Base-by-base conservation (phyloP, 805 yeast species). In the Candida easanensis region DNA sequence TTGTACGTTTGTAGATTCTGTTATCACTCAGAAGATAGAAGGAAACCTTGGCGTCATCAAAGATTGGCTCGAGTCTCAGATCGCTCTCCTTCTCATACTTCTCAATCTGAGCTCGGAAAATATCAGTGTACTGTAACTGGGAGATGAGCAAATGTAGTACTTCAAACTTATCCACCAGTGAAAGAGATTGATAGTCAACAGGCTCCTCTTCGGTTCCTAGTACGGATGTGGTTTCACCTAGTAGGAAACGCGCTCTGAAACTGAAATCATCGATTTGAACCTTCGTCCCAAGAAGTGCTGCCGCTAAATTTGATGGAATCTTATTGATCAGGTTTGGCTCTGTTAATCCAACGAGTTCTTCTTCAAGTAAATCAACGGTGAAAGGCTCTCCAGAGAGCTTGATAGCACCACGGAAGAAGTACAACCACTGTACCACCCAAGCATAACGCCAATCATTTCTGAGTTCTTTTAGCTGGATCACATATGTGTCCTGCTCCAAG, bases 321-420 rank as follows among this genome's bases (percentile, higher is more conserved):
- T 66, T 72, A 43, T 69, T 67, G 13, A 71, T 53, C 39, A 79
- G 63, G 36, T 69, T 60, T 1, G 65, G 61, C 14, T 74, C 76
- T 18, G 60, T 59, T 18, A 71, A 49, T 0, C 73, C 74, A 20
- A 79, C 63, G 13, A 82, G 62, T 51, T 82, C 88, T 52, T 80
- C 80, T 53, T 82, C 88, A 46, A 81, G 16, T 17, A 49, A 39
- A 45, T 79, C 82, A 7, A 74, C 72, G 52, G 80, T 83, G 50
- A 81, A 77, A 11, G 68, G 67, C 41, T 80, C 85, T 6, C 68
- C 64, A 11, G 66, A 64, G 41, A 82, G 58, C 50, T 69, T 76
- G 27, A 80, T 58, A 38, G 70, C 68, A 19, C 78, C 79, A 42
- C 80, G 72, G 57, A 75, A 72, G 36, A 71, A 65, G 48, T 70